Evolutionary conservation across 2,329 filamentous ascomycete genomes (phyloP).

Genomic region (Boeremia exigua): DNA sequence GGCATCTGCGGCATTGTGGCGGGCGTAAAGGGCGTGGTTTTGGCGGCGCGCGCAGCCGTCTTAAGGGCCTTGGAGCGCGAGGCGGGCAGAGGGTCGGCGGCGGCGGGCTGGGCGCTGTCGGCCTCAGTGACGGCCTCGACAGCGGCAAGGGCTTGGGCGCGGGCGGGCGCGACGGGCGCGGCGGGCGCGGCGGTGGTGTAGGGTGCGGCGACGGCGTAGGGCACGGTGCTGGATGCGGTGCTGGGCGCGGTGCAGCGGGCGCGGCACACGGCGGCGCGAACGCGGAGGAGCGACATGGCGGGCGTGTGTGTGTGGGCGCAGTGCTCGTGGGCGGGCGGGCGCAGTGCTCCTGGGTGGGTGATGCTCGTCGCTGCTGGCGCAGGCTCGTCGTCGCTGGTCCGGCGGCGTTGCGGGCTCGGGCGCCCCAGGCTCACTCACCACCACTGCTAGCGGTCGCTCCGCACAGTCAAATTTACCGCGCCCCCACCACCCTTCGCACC

Average conservation of each 20-base stretch:
- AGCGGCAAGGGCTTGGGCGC: slow-evolving; percentile 41
- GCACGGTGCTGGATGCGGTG: background rate
- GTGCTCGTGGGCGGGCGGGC: slow-evolving; percentile 4
- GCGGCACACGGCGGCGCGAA: slow-evolving; percentile 28
- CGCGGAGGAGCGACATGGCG: slow-evolving; percentile 50
- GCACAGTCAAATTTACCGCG: slow-evolving; percentile 37
- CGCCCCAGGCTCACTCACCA: slow-evolving; percentile 26
- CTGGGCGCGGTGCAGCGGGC: background rate
- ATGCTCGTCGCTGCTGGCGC: too few relatives aligned
- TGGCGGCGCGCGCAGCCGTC: slow-evolving; percentile 2
- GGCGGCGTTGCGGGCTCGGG: background rate
- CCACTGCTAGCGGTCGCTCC: slow-evolving; percentile 47
- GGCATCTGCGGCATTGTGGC: slow-evolving; percentile 15
- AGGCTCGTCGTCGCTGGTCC: too few relatives aligned
- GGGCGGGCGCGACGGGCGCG: slow-evolving; percentile 34
- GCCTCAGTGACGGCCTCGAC: slow-evolving; percentile 44
- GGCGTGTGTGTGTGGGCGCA: slow-evolving; percentile 27
- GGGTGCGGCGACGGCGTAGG: slow-evolving; percentile 10
- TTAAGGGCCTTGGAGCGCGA: slow-evolving; percentile 9
- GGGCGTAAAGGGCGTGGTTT: slow-evolving; percentile 16
- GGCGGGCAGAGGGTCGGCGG: slow-evolving; percentile 20
- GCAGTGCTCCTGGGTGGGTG: too few relatives aligned
- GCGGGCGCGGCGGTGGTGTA: background rate
- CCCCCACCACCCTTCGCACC: slow-evolving; percentile 22
- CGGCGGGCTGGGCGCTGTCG: slow-evolving; percentile 38